phyloP scores from a whole-genome alignment of 2,329 filamentous ascomycete species.

The Cladorrhinum sp. region DNA sequence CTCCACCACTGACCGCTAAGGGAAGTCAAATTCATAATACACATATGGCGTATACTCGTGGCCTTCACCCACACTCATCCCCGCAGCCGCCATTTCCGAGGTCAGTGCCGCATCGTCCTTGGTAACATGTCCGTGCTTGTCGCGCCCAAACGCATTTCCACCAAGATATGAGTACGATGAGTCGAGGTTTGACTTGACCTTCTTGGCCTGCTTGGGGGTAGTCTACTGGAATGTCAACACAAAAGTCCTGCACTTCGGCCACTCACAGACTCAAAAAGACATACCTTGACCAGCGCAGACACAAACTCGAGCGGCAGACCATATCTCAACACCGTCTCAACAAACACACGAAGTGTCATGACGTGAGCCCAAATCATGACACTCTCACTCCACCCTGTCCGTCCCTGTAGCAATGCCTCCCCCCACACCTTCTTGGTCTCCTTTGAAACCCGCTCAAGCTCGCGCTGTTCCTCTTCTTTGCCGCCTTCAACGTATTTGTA shows the following conservation, averaged over 20 bases:
- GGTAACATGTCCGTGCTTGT: slow-evolving; percentile 88
- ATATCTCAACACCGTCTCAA: slow-evolving; percentile 96
- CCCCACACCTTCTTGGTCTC: slow-evolving; percentile 93
- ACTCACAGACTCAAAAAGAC: slow-evolving; percentile 27
- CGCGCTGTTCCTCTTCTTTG: slow-evolving; percentile 81
- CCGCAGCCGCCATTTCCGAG: slow-evolving; percentile 79
- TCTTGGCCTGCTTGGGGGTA: slow-evolving; percentile 75
- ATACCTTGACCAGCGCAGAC: slow-evolving; percentile 78
- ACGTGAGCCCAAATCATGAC: slow-evolving; percentile 97
- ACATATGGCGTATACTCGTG: slow-evolving; percentile 94
- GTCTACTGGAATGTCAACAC: slow-evolving; percentile 54
- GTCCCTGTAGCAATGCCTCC: slow-evolving; percentile 79
- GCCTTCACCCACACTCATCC: slow-evolving; percentile 64
- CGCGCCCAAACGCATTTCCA: slow-evolving; percentile 87
- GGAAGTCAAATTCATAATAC: slow-evolving; percentile 91
- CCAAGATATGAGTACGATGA: slow-evolving; percentile 85
- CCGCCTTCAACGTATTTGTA: slow-evolving; percentile 92
- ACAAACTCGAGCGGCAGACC: slow-evolving; percentile 89
- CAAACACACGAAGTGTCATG: slow-evolving; percentile 86
- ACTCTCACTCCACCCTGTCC: slow-evolving; percentile 93
- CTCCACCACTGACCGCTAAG: slow-evolving; percentile 28
- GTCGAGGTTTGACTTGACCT: slow-evolving; percentile 76
- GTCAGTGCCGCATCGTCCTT: slow-evolving; percentile 82
- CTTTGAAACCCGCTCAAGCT: slow-evolving; percentile 75
- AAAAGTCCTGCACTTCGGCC: background rate